Conservation (phyloP, 1,284 basidiomycete species). For the Mycosarcoma maydis region DNA sequence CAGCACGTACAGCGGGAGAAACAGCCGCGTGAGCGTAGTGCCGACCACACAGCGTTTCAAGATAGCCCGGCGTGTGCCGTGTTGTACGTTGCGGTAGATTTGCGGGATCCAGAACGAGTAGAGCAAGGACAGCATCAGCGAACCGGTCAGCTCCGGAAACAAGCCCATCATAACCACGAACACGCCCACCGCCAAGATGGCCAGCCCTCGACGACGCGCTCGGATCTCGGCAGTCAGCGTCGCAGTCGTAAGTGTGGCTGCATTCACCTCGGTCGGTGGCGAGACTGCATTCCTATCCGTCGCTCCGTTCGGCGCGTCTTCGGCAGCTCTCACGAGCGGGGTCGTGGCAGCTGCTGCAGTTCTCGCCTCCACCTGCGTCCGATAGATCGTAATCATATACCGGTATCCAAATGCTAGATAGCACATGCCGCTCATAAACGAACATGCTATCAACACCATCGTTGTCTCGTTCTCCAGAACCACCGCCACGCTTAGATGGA, state of each 20-base stretch:
- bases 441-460: slow-evolving; percentile 29
- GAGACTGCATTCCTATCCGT: not conserved
- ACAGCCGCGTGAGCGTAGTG: slow-evolving; percentile 77
- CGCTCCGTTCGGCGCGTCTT: too few relatives aligned
- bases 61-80: slow-evolving; percentile 78
- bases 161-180: slow-evolving; percentile 31
- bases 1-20: slow-evolving; percentile 80
- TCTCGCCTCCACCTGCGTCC: slow-evolving; percentile 30
- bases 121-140: slow-evolving; percentile 75
- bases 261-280: too few relatives aligned
- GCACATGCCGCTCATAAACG: slow-evolving; percentile 40
- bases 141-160: slow-evolving; percentile 19
- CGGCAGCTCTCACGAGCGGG: too few relatives aligned
- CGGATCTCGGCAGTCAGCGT: not conserved
- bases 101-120: slow-evolving; percentile 86
- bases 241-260: too few relatives aligned
- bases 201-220: slow-evolving; percentile 18
- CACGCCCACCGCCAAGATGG: slow-evolving; percentile 8
- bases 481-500: slow-evolving; percentile 37
- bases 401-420: slow-evolving; percentile 43
- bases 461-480: slow-evolving; percentile 42
- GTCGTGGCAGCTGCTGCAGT: slow-evolving; percentile 13
- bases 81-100: slow-evolving; percentile 78
- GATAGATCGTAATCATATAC: slow-evolving; percentile 33
- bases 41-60: slow-evolving; percentile 79